A percentile compares a stretch with the other conserved stretches of the same genome.
These are phyloP conservation scores for Glarea lozoyensis DNA, from an alignment of 495 filamentous ascomycete species.

Conservation along the genomic window DNA sequence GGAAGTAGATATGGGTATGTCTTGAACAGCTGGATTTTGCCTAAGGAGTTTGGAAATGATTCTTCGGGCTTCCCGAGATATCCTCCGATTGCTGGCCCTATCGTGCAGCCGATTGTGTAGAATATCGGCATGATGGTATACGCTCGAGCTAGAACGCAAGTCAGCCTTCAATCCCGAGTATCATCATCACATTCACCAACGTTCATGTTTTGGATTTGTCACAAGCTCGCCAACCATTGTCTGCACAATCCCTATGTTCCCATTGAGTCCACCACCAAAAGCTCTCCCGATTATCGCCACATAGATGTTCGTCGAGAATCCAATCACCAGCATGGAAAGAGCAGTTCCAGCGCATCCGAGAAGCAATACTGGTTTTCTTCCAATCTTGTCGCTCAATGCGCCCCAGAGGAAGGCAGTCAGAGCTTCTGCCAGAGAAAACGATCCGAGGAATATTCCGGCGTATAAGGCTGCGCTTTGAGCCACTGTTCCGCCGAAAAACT, in stretches of 20 bases:
- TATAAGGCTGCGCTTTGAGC: conserved; percentile 79
- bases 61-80: conserved; percentile 41
- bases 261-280: conserved; percentile 85
- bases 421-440: conserved; percentile 94
- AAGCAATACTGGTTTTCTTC: conserved; percentile 85
- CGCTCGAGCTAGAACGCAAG: conserved; percentile 53
- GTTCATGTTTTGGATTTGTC: conserved; percentile 83
- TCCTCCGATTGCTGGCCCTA: conserved; percentile 53
- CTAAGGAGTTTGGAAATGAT: conserved; percentile 79
- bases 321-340: conserved; percentile 86
- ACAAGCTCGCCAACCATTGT: conserved; percentile 91
- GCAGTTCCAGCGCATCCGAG: conserved; percentile 81
- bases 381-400: conserved; percentile 79
- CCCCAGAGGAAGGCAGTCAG: conserved; percentile 57
- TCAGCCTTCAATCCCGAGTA: conserved; percentile 1
- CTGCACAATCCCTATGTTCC: conserved; percentile 60
- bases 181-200: conserved; percentile 35
- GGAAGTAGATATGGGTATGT: not conserved
- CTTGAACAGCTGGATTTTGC: conserved; percentile 23
- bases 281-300: conserved; percentile 81
- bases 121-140: conserved; percentile 47
- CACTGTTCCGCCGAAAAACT: conserved; percentile 67
- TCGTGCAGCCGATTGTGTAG: conserved; percentile 40
- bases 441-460: conserved; percentile 90
- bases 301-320: conserved; percentile 75